A percentile compares a stretch with the other conserved stretches of the same genome.
phyloP scores from a whole-genome alignment of 192 early-diverging fungal genomes.

The Podochytrium sp. region DNA sequence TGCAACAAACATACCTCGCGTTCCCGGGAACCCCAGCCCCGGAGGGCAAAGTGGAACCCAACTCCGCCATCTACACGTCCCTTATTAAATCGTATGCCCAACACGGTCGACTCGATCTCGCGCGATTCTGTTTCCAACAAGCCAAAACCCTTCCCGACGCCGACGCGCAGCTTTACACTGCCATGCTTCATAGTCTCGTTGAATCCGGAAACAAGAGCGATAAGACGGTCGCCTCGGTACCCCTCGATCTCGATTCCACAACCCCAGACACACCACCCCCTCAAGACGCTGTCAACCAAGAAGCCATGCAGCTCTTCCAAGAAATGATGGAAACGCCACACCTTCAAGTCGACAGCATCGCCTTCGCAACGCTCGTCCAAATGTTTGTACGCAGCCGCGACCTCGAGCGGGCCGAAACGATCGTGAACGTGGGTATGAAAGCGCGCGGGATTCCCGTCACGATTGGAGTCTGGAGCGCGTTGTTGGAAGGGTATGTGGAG shows the following conservation, averaged over 20 bases:
- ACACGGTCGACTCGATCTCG: constrained; percentile 28
- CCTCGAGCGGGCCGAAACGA: constrained; percentile 19
- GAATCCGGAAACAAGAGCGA: constrained; percentile 6
- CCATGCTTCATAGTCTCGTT: constrained; percentile 32
- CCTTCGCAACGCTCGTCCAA: constrained; percentile 32
- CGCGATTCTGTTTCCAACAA: constrained; percentile 16
- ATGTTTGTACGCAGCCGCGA: constrained; percentile 21
- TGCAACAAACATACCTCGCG: background rate
- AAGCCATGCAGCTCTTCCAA: constrained; percentile 8
- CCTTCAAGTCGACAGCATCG: constrained; percentile 30
- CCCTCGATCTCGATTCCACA: background rate
- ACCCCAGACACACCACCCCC: background rate
- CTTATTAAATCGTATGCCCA: constrained; percentile 30
- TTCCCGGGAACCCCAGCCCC: background rate
- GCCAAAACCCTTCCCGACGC: constrained; percentile 12
- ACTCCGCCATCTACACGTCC: constrained; percentile 21
- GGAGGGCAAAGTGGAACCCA: background rate
- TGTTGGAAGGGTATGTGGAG: constrained; percentile 33
- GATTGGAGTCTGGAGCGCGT: background rate
- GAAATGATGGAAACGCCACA: constrained; percentile 25
- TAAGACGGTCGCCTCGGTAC: background rate
- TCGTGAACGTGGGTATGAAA: constrained; percentile 21
- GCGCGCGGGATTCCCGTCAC: constrained; percentile 10
- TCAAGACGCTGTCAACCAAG: background rate
- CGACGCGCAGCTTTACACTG: constrained; percentile 35